Base-by-base conservation (phyloP, 306 rosid species). In the Lathyrus aphaca region DNA sequence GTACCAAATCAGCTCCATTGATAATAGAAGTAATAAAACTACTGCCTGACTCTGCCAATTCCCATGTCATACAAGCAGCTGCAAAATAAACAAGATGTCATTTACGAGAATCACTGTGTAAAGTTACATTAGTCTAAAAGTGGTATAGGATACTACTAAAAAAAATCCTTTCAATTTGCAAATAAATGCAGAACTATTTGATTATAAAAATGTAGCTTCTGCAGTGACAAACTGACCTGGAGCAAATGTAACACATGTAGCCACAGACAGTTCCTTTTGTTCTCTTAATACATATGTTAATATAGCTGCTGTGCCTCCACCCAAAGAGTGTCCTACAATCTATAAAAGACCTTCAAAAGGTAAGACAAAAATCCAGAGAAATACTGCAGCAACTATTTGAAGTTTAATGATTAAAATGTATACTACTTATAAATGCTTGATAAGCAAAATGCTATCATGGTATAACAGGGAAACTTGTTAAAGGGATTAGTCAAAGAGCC, bases 11-110 rank as follows among this genome's bases (percentile, higher is more conserved):
- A 80, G 97, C 96, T 82, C 88, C 98, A 84, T 93, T 93, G 57
- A 93, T 84, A 66, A 93, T 86, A 6, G 96, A 90, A 44, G 96
- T 93, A 74, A 88, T 88, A 76, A 93, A 88, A 62, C 50, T 68
- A 75, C 30, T 72, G 29, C 96, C 95, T 5, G 96, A 94, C 72
- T 94, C 98, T 57, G 97, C 98, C 84, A 94, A 81, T 69, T 91
- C 98, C 97, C 96, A 94, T 4, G 98, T 94, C 97, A 94, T 90
- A 74, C 98, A 94, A 43, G 98, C 97, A 82, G 95, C 98, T 94
- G 91, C 86, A 79, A 19, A 69, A 51, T 67, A 67, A 60, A 81
- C 19, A 75, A 35, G 37, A 1, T 44, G 67, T 80, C 46, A 91
- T 69, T 29, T 69, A 56, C 78, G 13, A 67, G 71, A 44, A 71